A percentile compares a stretch with the other conserved stretches of the same genome.
Evolutionary conservation across 1,284 basidiomycete species (phyloP).

Genomic region (Trametes pubescens): DNA sequence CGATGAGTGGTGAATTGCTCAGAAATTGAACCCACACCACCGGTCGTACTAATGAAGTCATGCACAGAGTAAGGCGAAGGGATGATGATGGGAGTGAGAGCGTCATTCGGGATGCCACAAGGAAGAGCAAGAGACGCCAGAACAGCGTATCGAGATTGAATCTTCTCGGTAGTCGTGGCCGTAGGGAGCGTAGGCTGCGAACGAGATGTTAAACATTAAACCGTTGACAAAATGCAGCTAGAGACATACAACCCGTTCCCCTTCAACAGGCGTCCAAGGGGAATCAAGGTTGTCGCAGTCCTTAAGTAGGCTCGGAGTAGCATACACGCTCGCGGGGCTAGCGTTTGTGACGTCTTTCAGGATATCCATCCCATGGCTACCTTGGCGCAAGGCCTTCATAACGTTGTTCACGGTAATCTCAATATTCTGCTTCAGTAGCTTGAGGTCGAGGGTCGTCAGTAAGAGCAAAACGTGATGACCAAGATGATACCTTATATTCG

Average conservation of each 20-base stretch:
- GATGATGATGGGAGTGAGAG: constrained; percentile 70
- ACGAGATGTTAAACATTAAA: too few relatives aligned
- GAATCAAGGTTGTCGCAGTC: constrained; percentile 20
- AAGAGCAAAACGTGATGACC: too few relatives aligned
- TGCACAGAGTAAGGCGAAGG: constrained; percentile 68
- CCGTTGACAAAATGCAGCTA: background rate
- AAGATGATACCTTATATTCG: constrained; percentile 15
- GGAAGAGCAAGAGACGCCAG: constrained; percentile 70
- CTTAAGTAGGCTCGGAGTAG: constrained; percentile 18
- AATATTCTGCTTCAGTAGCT: background rate
- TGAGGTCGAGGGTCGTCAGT: background rate
- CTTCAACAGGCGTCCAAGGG: constrained; percentile 25
- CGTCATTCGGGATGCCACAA: constrained; percentile 64
- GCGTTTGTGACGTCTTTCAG: constrained; percentile 24
- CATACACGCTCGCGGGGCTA: constrained; percentile 4
- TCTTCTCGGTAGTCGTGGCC: constrained; percentile 55
- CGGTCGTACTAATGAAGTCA: constrained; percentile 70
- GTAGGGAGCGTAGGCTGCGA: constrained; percentile 22
- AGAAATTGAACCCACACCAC: constrained; percentile 55
- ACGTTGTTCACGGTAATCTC: background rate
- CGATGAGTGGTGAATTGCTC: background rate
- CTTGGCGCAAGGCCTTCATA: background rate
- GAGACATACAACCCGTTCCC: constrained; percentile 16
- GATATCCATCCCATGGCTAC: background rate
- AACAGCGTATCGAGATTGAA: constrained; percentile 60